Evolutionary conservation across 306 rosid genomes (phyloP).

Genomic region (Medicago ruthenica): DNA sequence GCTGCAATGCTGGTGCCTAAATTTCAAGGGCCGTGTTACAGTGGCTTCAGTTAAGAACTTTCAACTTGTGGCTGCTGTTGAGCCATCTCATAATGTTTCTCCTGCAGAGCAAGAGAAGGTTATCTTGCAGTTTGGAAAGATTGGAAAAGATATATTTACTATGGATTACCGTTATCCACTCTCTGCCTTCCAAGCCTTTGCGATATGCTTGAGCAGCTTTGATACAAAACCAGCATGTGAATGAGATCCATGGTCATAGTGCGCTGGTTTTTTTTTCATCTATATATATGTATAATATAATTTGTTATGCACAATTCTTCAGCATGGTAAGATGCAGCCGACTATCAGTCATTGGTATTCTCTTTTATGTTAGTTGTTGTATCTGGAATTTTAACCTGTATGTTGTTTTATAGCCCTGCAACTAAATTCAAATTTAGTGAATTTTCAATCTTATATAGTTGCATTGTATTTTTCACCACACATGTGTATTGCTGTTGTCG

Average conservation of each 20-base stretch:
- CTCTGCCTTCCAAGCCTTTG: slow-evolving; percentile 90
- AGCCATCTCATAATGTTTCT: slow-evolving; percentile 67
- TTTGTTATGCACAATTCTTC: slow-evolving; percentile 42
- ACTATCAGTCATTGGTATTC: slow-evolving; percentile 44
- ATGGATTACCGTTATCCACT: slow-evolving; percentile 94
- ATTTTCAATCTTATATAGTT: slow-evolving; percentile 39
- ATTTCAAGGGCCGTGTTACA: slow-evolving; percentile 85
- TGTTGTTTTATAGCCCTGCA: slow-evolving; percentile 48
- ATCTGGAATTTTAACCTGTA: slow-evolving; percentile 47
- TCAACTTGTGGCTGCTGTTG: slow-evolving; percentile 80
- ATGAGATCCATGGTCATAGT: slow-evolving; percentile 46
- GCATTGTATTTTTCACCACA: slow-evolving; percentile 16
- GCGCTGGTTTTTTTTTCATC: slow-evolving; percentile 30
- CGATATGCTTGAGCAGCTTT: slow-evolving; percentile 88
- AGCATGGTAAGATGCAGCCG: slow-evolving; percentile 41
- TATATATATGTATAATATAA: slow-evolving; percentile 20
- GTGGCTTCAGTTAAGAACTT: slow-evolving; percentile 94
- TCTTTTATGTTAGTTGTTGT: slow-evolving; percentile 45
- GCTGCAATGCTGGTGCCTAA: slow-evolving; percentile 91
- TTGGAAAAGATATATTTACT: slow-evolving; percentile 86
- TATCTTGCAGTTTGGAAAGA: slow-evolving; percentile 85
- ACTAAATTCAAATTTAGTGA: slow-evolving; percentile 49
- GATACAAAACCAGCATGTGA: slow-evolving; percentile 93
- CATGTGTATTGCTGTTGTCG: not conserved
- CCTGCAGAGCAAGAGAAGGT: slow-evolving; percentile 76